Conservation (phyloP, 2,329 filamentous ascomycete genomes). For the Diplodia intermedia region DNA sequence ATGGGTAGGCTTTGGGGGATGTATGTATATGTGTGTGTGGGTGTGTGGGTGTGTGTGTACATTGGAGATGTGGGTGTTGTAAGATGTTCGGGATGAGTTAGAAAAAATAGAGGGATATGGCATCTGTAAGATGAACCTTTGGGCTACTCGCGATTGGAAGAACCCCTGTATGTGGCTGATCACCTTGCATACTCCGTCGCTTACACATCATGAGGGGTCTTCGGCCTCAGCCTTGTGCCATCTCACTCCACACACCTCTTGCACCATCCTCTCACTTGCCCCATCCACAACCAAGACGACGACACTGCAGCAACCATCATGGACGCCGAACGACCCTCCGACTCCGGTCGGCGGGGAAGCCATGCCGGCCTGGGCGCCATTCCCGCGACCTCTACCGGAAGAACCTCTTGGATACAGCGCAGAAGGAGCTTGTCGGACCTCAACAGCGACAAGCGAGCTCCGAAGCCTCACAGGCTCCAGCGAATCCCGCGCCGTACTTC, state of each 20-base stretch:
- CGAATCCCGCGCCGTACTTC: neutral
- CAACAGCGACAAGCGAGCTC: no score
- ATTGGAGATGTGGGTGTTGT: neutral
- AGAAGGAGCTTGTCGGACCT: constrained; percentile 3
- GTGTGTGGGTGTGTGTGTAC: neutral
- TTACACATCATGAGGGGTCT: neutral
- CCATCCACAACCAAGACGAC: no score
- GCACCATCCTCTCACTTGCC: neutral
- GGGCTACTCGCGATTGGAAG: neutral
- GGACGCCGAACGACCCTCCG: no score
- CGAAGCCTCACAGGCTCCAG: neutral
- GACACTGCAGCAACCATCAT: no score
- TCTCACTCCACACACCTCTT: neutral
- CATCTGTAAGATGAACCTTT: neutral
- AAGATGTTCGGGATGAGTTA: neutral
- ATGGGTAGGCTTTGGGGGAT: neutral
- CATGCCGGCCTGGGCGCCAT: neutral
- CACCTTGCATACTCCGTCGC: neutral
- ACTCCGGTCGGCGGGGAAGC: no score
- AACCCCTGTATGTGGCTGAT: neutral
- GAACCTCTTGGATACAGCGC: neutral
- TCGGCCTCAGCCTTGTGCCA: neutral
- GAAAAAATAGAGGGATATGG: neutral
- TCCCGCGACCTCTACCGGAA: neutral
- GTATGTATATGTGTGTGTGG: neutral